phyloP scores from a whole-genome alignment of 257 asterid genomes.

The Capsicum chinense region DNA sequence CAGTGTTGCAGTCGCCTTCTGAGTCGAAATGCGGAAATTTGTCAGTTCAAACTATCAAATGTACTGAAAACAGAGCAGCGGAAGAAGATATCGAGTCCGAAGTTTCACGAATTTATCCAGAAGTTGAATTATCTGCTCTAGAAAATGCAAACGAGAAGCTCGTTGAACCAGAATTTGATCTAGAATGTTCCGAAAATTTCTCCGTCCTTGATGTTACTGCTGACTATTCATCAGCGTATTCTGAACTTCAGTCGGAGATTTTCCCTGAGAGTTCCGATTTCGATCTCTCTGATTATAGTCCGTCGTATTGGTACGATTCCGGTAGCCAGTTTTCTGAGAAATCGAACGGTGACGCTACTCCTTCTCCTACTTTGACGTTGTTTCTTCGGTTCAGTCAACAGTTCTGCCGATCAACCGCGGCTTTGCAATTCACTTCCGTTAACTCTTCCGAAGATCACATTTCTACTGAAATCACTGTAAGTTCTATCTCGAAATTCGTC shows the following conservation, averaged over 20 bases:
- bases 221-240: conserved; percentile 50
- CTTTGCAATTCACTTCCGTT: conserved; percentile 22
- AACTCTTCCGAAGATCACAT: conserved; percentile 34
- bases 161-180: conserved; percentile 49
- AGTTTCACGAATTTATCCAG: conserved; percentile 32
- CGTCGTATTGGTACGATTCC: conserved; percentile 69
- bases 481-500: conserved; percentile 34
- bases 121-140: conserved; percentile 32
- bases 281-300: conserved; percentile 62
- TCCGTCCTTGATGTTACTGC: conserved; percentile 42
- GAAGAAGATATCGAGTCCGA: conserved; percentile 18
- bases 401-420: conserved; percentile 58
- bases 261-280: conserved; percentile 53
- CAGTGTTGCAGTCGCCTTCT: conserved; percentile 33
- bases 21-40: conserved; percentile 34
- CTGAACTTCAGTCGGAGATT: conserved; percentile 48
- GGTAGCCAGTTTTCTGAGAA: conserved; percentile 92
- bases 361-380: conserved; percentile 72
- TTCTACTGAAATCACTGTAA: conserved; percentile 57
- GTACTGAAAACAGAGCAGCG: conserved; percentile 31
- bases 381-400: conserved; percentile 64
- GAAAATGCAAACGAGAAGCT: conserved; percentile 27
- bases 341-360: conserved; percentile 55
- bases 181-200: conserved; percentile 81
- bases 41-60: conserved; percentile 24